A percentile compares a stretch with the other conserved stretches of the same genome.
These are phyloP conservation scores for Malus domestica DNA, from an alignment of 306 rosid genomes.

Conservation along the genomic window ASM211411v1 NC_041795.1:25141501-25142000, in stretches of 20 bases:
- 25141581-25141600: neutral
- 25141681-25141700: slow-evolving; percentile 33
- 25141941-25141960: fast-evolving
- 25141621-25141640: slow-evolving; percentile 64
- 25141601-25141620: slow-evolving; percentile 6
- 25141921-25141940: fast-evolving
- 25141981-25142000: neutral
- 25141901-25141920: fast-evolving
- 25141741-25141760: neutral
- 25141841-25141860: fast-evolving
- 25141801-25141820: neutral
- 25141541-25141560: neutral
- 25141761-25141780: slow-evolving; percentile 12
- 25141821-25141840: too few species aligned
- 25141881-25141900: fast-evolving
- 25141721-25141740: neutral
- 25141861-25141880: too few species aligned
- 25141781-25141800: neutral
- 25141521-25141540: slow-evolving; percentile 8
- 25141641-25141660: slow-evolving; percentile 23
- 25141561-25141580: neutral
- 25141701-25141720: slow-evolving; percentile 25
- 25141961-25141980: too few species aligned
- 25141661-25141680: slow-evolving; percentile 39
- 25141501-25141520: neutral